Conservation (phyloP, 2,329 filamentous ascomycete species). For the Scedosporium apiospermum region DNA sequence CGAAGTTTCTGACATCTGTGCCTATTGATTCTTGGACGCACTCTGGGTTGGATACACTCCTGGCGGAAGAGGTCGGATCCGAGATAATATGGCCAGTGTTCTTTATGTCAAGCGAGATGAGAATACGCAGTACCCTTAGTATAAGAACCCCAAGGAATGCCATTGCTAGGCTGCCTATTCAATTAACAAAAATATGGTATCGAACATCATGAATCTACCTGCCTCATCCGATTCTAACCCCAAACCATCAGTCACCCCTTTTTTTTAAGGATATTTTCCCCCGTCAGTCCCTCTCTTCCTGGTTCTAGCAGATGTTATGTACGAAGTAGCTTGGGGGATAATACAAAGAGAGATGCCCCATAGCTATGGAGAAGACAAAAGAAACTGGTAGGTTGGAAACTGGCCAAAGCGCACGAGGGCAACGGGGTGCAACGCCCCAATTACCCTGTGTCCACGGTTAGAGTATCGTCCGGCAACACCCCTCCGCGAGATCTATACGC, state of each 20-base stretch:
- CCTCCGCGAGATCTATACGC: background rate
- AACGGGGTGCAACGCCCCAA: no score
- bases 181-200: background rate
- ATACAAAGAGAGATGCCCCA: background rate
- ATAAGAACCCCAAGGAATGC: no score
- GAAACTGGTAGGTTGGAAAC: no score
- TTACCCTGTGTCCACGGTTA: no score
- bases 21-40: background rate
- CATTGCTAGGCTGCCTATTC: background rate
- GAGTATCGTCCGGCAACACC: background rate
- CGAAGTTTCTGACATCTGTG: background rate
- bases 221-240: background rate
- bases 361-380: no score
- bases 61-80: no score
- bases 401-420: no score
- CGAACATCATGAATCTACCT: background rate
- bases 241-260: background rate
- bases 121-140: no score
- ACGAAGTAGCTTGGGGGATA: background rate
- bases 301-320: background rate
- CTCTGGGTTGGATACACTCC: background rate
- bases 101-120: no score
- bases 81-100: no score
- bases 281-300: background rate
- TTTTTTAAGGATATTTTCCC: background rate